Evolutionary conservation across 371 early-diverging fungal genomes (phyloP).

Genomic region (Rhizopus sp.): DNA sequence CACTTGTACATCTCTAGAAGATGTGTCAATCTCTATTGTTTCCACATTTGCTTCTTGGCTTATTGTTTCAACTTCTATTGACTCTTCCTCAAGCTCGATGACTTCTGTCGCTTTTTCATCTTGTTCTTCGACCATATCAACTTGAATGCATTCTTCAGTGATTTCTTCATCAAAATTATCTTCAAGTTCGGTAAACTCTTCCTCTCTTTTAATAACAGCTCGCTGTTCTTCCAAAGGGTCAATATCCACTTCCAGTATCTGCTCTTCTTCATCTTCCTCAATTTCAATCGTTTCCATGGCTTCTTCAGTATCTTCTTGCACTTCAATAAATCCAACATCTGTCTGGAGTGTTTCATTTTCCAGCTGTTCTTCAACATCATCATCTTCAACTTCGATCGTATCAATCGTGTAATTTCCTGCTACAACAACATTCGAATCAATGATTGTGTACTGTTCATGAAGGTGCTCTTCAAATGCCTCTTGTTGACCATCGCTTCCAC

Average conservation of each 20-base stretch:
- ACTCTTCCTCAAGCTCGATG: not conserved
- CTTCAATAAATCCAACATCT: no score
- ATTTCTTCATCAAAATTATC: not conserved
- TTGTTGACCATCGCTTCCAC: no score
- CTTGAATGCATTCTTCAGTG: not conserved
- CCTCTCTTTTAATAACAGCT: no score
- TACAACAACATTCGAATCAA: not conserved
- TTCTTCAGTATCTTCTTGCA: not conserved
- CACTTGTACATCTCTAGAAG: no score
- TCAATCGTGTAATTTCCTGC: no score
- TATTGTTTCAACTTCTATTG: not conserved
- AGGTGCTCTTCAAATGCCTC: not conserved
- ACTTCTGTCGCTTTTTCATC: not conserved
- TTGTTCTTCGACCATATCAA: not conserved
- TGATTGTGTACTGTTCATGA: not conserved
- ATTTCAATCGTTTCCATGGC: conserved; percentile 2
- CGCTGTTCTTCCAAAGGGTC: no score
- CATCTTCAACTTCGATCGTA: not conserved
- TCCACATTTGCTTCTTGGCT: not conserved
- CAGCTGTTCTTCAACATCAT: not conserved
- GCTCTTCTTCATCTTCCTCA: not conserved
- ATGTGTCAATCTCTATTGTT: not conserved
- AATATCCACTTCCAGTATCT: not conserved
- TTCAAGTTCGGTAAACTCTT: no score
- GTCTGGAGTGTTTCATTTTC: no score